These are phyloP conservation scores for Anaeramoeba ignava DNA, from an alignment of 78 protist genomes.

Conservation along the genomic window DNA sequence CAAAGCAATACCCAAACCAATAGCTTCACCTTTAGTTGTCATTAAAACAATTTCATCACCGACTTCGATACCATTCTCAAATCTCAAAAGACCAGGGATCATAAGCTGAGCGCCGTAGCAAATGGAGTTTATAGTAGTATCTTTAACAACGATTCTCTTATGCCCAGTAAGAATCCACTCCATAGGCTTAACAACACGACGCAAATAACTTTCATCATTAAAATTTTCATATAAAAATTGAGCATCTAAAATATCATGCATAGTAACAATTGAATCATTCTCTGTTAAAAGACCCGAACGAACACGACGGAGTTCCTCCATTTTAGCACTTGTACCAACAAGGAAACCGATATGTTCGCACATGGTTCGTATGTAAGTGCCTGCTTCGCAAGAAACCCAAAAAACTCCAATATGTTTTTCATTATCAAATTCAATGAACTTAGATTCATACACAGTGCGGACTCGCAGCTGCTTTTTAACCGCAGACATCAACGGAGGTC, in stretches of 20 bases:
- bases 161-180: constrained; percentile 73
- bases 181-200: constrained; percentile 75
- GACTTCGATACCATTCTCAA: constrained; percentile 71
- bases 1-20: constrained; percentile 94
- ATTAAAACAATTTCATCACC: constrained; percentile 92
- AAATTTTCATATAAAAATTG: constrained; percentile 69
- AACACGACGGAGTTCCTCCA: constrained; percentile 57
- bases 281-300: constrained; percentile 79
- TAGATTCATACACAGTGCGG: constrained; percentile 84
- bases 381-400: constrained; percentile 69
- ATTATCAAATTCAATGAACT: constrained; percentile 81
- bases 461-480: constrained; percentile 90
- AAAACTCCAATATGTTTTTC: constrained; percentile 40
- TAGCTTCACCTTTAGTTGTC: constrained; percentile 99
- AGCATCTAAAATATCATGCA: constrained; percentile 99
- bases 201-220: constrained; percentile 35
- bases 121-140: constrained; percentile 95
- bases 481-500: constrained; percentile 98
- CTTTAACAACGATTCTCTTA: constrained; percentile 97
- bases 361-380: constrained; percentile 99
- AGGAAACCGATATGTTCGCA: constrained; percentile 97
- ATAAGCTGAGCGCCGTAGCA: constrained; percentile 97
- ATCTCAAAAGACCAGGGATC: constrained; percentile 96
- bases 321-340: constrained; percentile 94
- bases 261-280: constrained; percentile 74